Evolutionary conservation across 148 eudicot genomes (phyloP), one percentile per base, ranked within the genome.

Genomic region (Bassia scoparia): DNA sequence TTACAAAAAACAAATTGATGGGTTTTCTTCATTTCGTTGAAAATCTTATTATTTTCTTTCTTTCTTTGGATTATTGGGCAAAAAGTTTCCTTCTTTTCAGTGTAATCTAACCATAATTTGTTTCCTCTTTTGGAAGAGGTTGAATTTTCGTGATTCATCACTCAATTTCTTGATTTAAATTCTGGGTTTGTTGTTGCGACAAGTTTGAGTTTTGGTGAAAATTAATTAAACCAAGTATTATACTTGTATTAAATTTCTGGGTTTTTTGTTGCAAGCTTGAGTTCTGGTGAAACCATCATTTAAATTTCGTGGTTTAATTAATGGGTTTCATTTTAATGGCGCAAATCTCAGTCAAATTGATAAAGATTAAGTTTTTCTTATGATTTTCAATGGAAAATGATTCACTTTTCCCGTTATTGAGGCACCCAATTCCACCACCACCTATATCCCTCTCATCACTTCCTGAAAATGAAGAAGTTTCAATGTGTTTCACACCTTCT

Each of bases 401-500:
- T 20, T 92, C 90, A 8, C 87, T 89, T 63, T 77, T 93, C 61
- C 89, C 92, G 4, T 80, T 75, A 21, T 29, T 74, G 46, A 83
- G 78, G 82, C 70, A 44, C 81, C 63, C 69, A 76, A 53, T 58
- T 75, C 82, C 86, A 4, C 78, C 88, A 35, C 74, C 82, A 37
- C 72, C 81, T 0, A 74, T 85, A 27, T 71, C 61, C 67, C 65
- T 81, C 60, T 71, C 81, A 30, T 62, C 91, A 18, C 77, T 93
- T 30, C 98, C 90, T 0, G 98, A 93, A 74, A 29, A 90, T 35
- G 80, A 83, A 61, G 95, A 89, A 72, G 80, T 89, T 69, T 68
- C 88, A 31, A 63, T 81, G 27, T 53, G 73, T 44, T 73, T 88
- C 70, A 89, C 89, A 17, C 95, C 98, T 27, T 81, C 89, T 3